Evolutionary conservation across 176 grass and related monocot species (phyloP).

Genomic region (Triticum urartu): DNA sequence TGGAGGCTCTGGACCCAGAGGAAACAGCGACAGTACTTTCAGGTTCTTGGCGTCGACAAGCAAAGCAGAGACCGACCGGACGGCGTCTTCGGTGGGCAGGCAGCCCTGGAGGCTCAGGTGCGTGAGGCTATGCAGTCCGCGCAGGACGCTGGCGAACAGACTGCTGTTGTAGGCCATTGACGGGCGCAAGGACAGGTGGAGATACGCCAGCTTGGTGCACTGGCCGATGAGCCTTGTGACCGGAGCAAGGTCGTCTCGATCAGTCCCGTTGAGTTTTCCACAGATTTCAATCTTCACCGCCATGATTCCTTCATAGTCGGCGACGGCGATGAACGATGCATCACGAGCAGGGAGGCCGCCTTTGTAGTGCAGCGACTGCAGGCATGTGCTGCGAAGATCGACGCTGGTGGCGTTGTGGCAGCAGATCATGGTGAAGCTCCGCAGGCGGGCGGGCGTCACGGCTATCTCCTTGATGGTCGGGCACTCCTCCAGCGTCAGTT

Average conservation of each 20-base stretch:
- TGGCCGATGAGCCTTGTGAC: neutral
- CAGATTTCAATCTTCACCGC: neutral
- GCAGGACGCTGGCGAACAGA: neutral
- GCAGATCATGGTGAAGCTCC: slow-evolving; percentile 1
- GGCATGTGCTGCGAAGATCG: neutral
- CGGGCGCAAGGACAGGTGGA: slow-evolving; percentile 1
- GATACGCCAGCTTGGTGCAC: neutral
- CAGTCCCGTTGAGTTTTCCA: neutral
- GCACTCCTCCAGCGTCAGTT: slow-evolving; percentile 29
- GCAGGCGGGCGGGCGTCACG: neutral
- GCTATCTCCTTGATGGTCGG: neutral
- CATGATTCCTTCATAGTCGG: neutral
- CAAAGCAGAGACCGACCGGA: neutral
- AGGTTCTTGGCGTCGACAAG: neutral
- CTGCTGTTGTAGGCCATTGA: neutral
- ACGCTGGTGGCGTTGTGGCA: slow-evolving; percentile 6
- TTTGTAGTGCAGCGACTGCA: slow-evolving; percentile 10
- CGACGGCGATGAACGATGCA: neutral
- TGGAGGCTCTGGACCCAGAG: neutral
- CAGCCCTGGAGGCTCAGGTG: slow-evolving; percentile 31
- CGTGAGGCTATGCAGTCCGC: neutral
- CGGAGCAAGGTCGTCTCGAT: neutral
- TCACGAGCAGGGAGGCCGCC: neutral
- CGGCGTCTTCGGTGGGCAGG: neutral
- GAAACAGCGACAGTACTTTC: neutral